Base-by-base conservation (phyloP, 1,284 basidiomycete species). In the Leucoagaricus sp. region DNA sequence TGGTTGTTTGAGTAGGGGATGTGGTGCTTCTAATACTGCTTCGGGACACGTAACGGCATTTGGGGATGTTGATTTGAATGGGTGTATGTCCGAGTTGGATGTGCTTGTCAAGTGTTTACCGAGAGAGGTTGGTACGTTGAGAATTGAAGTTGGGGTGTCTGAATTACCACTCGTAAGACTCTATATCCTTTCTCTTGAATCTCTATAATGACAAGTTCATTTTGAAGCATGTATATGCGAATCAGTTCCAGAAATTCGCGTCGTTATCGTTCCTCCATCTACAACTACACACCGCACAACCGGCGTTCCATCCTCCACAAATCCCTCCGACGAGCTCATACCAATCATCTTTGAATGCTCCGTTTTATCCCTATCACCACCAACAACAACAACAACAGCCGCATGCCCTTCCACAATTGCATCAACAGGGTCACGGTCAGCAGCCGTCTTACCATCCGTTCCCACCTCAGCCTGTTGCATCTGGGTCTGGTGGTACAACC, bases 251-350 rank as follows among this genome's bases (percentile, higher is more conserved):
- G 8, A 61, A 62, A 41, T 86, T 86, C 71, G 67, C 69, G 19
- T 69, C 73, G 1, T 75, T 87, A 21, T 73, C 77, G 4, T 84
- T 87, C 70, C 73, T 87, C 3, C 85, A 87, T 66, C 68, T 87
- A 9, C 76, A 80, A 63, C 74, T 74, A 51, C 65, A 74, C 29
- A 73, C 29, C 8, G 34, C 49, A 1, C 49, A 49, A 17, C 29
- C 42, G 9, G 17, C 34, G 17, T 40, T 47, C 19, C 49, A 51
- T n/a, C 41, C 48, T 31, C 40, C 38, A n/a, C n/a, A n/a, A n/a
- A n/a, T n/a, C 19, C 7, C 23, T 2, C 25, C 12, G 3, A 17
- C 33, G 10, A 15, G 21, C 4, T 10, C 26, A 4, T 31, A 33
- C 2, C 3, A 28, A 45, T 1, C 13, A 8, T 33, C 21, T 9